Percentiles rank a stretch among this genome's conserved stretches.
Evolutionary conservation across 2,329 filamentous ascomycete genomes (phyloP).

Genomic region (Albifimbria verrucaria): DNA sequence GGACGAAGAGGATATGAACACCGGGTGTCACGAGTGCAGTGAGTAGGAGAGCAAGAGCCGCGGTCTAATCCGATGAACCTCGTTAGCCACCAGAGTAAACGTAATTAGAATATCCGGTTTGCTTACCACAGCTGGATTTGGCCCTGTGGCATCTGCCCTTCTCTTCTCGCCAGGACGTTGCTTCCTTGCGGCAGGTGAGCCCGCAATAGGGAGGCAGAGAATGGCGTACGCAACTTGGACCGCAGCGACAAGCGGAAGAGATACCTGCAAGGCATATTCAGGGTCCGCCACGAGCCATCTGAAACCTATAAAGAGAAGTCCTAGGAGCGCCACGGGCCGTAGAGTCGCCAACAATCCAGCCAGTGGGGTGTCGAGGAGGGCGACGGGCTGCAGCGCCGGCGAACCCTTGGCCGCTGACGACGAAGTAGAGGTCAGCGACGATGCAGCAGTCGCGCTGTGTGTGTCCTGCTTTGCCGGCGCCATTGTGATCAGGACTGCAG

Average conservation of each 20-base stretch:
- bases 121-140: conserved; percentile 46
- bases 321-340: conserved; percentile 66
- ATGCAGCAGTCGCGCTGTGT: conserved; percentile 5
- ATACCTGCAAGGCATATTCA: conserved; percentile 56
- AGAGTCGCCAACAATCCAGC: conserved; percentile 56
- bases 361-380: conserved; percentile 31
- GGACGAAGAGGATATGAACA: conserved; percentile 64
- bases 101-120: neutral
- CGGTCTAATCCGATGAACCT: conserved; percentile 31
- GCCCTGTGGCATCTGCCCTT: conserved; percentile 42
- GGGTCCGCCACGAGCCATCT: conserved; percentile 66
- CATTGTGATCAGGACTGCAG: neutral
- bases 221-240: conserved; percentile 64
- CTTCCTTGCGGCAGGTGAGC: conserved; percentile 46
- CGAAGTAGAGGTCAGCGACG: conserved; percentile 35
- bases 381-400: conserved; percentile 31
- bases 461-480: conserved; percentile 2
- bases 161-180: conserved; percentile 51
- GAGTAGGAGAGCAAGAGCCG: conserved; percentile 50
- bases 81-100: conserved; percentile 10
- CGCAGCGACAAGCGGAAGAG: conserved; percentile 59
- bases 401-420: conserved; percentile 24
- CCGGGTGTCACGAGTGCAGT: conserved; percentile 67
- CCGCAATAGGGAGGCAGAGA: conserved; percentile 60
- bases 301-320: conserved; percentile 63